These are phyloP conservation scores for Boletus coccyginus DNA, from an alignment of 768 basidiomycete species.

Conservation along the genomic window DNA sequence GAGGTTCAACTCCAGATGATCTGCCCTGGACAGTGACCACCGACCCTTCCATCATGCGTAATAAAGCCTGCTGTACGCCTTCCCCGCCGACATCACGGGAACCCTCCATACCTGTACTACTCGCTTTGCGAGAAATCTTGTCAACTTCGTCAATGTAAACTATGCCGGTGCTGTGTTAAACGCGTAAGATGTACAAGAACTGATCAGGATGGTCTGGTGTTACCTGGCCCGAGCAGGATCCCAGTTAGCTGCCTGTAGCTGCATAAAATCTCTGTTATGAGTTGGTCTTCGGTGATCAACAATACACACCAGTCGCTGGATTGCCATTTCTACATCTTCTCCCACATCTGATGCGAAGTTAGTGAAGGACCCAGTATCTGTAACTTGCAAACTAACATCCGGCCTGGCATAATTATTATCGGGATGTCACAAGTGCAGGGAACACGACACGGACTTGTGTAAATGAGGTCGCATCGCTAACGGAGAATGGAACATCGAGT, in stretches of 20 bases:
- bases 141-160: constrained; percentile 97
- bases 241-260: constrained; percentile 90
- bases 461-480: constrained; percentile 90
- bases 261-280: constrained; percentile 5
- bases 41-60: constrained; percentile 94
- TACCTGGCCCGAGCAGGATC: constrained; percentile 85
- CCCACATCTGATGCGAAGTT: constrained; percentile 67
- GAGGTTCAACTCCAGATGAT: constrained; percentile 45
- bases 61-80: constrained; percentile 90
- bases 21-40: constrained; percentile 79
- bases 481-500: constrained; percentile 91
- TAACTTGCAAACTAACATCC: constrained; percentile 54
- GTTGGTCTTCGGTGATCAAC: not conserved
- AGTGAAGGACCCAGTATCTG: not conserved
- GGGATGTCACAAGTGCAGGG: not conserved
- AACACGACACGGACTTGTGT: constrained; percentile 61
- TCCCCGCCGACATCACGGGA: constrained; percentile 91
- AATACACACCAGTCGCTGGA: constrained; percentile 69
- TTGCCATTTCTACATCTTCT: constrained; percentile 92
- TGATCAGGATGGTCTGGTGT: not conserved
- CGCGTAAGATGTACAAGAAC: constrained; percentile 1
- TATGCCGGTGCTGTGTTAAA: constrained; percentile 72
- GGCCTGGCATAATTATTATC: constrained; percentile 43
- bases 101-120: constrained; percentile 57
- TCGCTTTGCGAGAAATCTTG: constrained; percentile 74